Evolutionary conservation across 2,329 filamentous ascomycete genomes (phyloP), one percentile per base, ranked within the genome.

Genomic region (Didymella lethalis): DNA sequence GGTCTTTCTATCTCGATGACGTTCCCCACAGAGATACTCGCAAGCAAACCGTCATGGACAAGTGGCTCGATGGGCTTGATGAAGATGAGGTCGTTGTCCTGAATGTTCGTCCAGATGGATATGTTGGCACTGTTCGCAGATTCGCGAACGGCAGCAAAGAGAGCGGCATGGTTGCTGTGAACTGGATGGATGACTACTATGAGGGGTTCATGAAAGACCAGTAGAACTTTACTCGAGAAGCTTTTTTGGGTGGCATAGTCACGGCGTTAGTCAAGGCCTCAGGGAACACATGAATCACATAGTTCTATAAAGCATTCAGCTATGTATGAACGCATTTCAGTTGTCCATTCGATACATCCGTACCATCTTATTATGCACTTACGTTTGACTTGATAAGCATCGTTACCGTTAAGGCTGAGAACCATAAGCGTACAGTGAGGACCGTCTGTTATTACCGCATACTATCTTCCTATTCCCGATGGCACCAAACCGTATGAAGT

Each of bases 1-100:
- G 89, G 88, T 90, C 88, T 0, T 83, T 92, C 59, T 92, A 92
- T 71, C 79, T 91, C 0, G 90, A 92, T 69, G 83, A 91, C 71
- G 76, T 87, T 7, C 82, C 85, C 2, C 80, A 84, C 14, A 81
- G 83, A 26, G 83, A 85, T 64, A 84, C 86, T 54, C 84, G 82
- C 31, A 68, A 72, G 14, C 69, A 75, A 18, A 68, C 60, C 1
- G 90, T 86, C 74, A 90, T 86, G 10, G 83, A 87, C 67, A 91
- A 90, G 74, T 92, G 89, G 89, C 79, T 90, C 7, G 88, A 86
- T 40, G 82, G 80, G 45, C 77, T 91, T 3, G 79, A 77, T 0
- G 79, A 81, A 0, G 79, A 82, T 10, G 84, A 89, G 64, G 83
- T 89, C 6, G 86, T 85, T 4, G 83, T 92, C 40, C 80, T 89